Evolutionary conservation across 2,329 filamentous ascomycete genomes (phyloP), one percentile per base, ranked within the genome.

Genomic region (Clonostachys rosea): DNA sequence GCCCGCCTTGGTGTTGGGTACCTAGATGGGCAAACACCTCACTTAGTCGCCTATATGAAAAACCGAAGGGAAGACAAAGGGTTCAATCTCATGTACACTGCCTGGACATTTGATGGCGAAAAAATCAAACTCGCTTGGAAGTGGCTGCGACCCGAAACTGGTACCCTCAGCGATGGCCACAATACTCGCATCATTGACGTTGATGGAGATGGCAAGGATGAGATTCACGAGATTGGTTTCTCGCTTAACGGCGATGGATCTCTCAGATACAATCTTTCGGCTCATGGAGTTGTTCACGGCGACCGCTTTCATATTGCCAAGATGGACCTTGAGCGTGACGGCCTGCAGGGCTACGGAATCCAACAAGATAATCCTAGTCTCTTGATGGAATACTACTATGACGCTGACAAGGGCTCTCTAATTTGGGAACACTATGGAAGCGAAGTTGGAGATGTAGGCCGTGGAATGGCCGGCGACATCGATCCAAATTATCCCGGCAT

Each of bases 311-410:
- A 56, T 34, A 52, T 57, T 14, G 52, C 56, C 18, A 57, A 56
- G 49, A 56, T 58, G 34, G 53, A 56, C 12, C 53, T 52, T 3
- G 14, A 39, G n/a, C 50, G 54, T 7, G 18, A 16, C 8, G 54
- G 56, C 3, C 42, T 56, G 1, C 54, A 58, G 36, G 54, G 54
- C 2, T 57, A 50, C 24, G 54, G 52, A 13, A 49, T 56, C 5
- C 54, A 58, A 45, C 54, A 58, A 34, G 17, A 45, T 0, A 56
- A 58, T 42, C 52, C 52, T 4, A 43, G 40, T 34, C 16, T 41
- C 0, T 46, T 58, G 6, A 48, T 50, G n/a, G 54, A 58, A 24
- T 56, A 56, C 49, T 56, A 58, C 45, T 58, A 57, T 35, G 54
- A 57, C 34, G 54, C 54, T 1, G 47, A 45, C 2, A 40, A 47